Evolutionary conservation across 2,329 filamentous ascomycete genomes (phyloP).

Genomic region (Phialemoniopsis sp.): DNA sequence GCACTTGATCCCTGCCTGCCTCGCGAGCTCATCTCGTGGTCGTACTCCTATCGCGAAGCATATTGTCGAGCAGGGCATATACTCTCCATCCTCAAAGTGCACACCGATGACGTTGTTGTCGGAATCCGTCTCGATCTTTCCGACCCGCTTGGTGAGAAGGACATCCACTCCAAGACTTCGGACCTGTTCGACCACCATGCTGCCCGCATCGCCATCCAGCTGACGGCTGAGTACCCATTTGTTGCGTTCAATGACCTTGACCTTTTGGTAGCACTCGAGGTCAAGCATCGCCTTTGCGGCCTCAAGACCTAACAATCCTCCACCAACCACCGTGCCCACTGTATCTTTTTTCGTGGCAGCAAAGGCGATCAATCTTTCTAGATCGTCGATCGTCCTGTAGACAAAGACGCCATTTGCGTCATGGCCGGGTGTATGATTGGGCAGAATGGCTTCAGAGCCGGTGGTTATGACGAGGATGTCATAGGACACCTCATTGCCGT

Average conservation of each 20-base stretch:
- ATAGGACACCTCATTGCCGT: constrained; percentile 67
- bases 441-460: constrained; percentile 78
- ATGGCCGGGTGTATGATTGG: constrained; percentile 66
- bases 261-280: constrained; percentile 66
- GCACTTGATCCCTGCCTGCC: constrained; percentile 65
- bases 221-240: constrained; percentile 80
- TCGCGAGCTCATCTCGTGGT: constrained; percentile 73
- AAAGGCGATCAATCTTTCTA: constrained; percentile 73
- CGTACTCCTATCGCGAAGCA: constrained; percentile 89
- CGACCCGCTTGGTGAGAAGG: constrained; percentile 71
- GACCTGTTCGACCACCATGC: constrained; percentile 79
- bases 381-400: constrained; percentile 80
- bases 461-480: constrained; percentile 82
- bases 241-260: constrained; percentile 79
- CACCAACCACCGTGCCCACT: constrained; percentile 74
- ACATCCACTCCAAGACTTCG: constrained; percentile 75
- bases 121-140: constrained; percentile 64
- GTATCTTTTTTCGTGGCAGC: constrained; percentile 63
- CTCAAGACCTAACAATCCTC: constrained; percentile 80
- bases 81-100: constrained; percentile 75
- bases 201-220: constrained; percentile 75
- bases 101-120: constrained; percentile 69
- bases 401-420: constrained; percentile 84
- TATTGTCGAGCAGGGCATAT: constrained; percentile 72
- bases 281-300: constrained; percentile 92